These are phyloP conservation scores for Albizia julibrissin DNA, from an alignment of 306 rosid species.

Conservation along the genomic window DNA sequence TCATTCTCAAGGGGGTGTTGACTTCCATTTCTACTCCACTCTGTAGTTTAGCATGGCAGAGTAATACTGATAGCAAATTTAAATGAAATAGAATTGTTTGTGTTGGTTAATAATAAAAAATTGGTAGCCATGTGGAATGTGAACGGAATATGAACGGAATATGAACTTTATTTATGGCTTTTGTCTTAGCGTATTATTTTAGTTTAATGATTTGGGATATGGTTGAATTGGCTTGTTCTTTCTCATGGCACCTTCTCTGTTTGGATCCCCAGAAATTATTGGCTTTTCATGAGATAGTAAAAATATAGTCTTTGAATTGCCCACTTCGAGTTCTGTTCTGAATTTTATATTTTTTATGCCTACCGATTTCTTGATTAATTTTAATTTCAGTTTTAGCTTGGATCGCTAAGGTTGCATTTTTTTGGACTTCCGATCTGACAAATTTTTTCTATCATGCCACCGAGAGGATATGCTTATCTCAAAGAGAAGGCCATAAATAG, in stretches of 20 bases:
- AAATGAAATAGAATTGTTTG: not conserved
- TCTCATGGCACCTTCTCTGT: conserved; percentile 1
- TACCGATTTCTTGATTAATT: not conserved
- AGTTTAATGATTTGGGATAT: not conserved
- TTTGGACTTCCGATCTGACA: not conserved
- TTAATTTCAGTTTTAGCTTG: not conserved
- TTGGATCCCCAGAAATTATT: not conserved
- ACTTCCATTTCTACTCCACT: not conserved
- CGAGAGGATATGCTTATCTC: not conserved
- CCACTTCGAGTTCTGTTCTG: not conserved
- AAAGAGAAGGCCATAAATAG: not conserved
- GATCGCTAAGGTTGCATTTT: not conserved
- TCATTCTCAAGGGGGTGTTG: conserved; percentile 19
- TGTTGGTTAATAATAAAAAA: not conserved
- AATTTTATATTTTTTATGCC: not conserved
- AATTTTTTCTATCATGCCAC: not conserved
- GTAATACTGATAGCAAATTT: conserved; percentile 14
- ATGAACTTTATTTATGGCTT: not conserved
- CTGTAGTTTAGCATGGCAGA: not conserved
- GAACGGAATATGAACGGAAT: not conserved
- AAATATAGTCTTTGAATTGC: not conserved
- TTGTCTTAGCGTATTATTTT: not conserved
- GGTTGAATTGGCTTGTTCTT: conserved; percentile 6
- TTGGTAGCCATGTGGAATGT: not conserved
- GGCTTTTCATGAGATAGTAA: not conserved